Percentiles rank a stretch among this genome's conserved stretches.
Conservation (phyloP, 129 eudicot genomes). For the Artemisia annua region DNA sequence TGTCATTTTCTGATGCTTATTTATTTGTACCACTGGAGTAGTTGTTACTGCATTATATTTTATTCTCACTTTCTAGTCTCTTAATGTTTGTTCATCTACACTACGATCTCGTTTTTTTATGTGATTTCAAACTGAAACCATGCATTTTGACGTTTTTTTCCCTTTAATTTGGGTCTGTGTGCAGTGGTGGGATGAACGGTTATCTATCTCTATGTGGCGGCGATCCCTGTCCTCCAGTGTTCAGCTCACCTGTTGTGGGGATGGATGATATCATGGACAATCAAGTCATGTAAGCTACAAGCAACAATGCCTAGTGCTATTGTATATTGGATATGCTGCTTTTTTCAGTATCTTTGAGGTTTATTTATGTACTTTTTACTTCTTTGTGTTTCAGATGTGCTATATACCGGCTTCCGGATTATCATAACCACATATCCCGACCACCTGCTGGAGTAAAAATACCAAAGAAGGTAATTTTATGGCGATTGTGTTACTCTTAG, state of each 20-base stretch:
- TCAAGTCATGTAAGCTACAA: conserved; percentile 80
- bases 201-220: conserved; percentile 80
- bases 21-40: too few relatives aligned
- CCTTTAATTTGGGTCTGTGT: conserved; percentile 36
- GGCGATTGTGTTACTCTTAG: neutral
- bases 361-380: conserved; percentile 5
- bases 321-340: neutral
- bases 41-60: too few relatives aligned
- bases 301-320: neutral
- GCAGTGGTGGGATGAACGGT: conserved; percentile 97
- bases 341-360: neutral
- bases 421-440: conserved; percentile 65
- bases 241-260: conserved; percentile 79
- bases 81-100: too few relatives aligned
- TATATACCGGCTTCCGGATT: conserved; percentile 78
- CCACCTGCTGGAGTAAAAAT: conserved; percentile 75
- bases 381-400: conserved; percentile 64
- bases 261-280: conserved; percentile 90
- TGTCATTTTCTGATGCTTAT: too few relatives aligned
- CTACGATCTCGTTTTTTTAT: too few relatives aligned
- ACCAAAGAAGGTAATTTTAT: conserved; percentile 71
- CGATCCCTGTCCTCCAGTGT: conserved; percentile 86
- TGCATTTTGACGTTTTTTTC: conserved; percentile 6
- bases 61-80: too few relatives aligned
- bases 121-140: too few relatives aligned